Evolutionary conservation across 495 filamentous ascomycete species (phyloP).

Genomic region (Trichoderma gamsii): DNA sequence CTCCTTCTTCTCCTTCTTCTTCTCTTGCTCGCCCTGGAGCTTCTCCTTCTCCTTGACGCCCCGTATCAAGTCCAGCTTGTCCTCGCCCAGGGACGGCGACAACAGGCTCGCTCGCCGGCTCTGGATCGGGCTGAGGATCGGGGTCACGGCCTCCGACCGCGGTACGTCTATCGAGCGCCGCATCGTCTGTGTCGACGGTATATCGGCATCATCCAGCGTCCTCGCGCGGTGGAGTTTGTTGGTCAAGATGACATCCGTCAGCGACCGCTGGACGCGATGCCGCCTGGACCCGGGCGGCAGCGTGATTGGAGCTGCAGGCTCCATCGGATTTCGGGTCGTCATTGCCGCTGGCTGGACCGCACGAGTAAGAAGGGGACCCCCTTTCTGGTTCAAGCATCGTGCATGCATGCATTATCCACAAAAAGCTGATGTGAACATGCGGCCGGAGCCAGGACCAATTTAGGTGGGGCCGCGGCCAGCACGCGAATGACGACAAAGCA

Average conservation of each 20-base stretch:
- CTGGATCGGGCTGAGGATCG: constrained; percentile 35
- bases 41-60: constrained; percentile 30
- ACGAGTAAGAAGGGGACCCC: constrained; percentile 2
- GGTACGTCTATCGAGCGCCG: constrained; percentile 34
- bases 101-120: constrained; percentile 38
- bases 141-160: constrained; percentile 38
- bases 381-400: constrained; percentile 17
- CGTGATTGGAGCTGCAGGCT: constrained; percentile 19
- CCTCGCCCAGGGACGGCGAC: constrained; percentile 26
- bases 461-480: neutral
- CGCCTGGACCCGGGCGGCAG: constrained; percentile 37
- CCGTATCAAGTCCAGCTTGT: neutral
- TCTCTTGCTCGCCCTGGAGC: neutral
- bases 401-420: constrained; percentile 11
- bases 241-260: constrained; percentile 39
- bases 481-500: constrained; percentile 8
- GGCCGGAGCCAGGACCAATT: neutral
- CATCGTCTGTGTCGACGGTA: constrained; percentile 28
- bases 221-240: constrained; percentile 33
- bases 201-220: constrained; percentile 35
- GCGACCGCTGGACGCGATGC: constrained; percentile 45
- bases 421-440: neutral
- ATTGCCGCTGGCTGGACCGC: constrained; percentile 20
- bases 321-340: constrained; percentile 21
- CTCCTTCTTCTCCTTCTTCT: constrained; percentile 38